Evolutionary conservation across 1,139 yeast genomes (phyloP).

Genomic region (Meyerozyma sp.): DNA sequence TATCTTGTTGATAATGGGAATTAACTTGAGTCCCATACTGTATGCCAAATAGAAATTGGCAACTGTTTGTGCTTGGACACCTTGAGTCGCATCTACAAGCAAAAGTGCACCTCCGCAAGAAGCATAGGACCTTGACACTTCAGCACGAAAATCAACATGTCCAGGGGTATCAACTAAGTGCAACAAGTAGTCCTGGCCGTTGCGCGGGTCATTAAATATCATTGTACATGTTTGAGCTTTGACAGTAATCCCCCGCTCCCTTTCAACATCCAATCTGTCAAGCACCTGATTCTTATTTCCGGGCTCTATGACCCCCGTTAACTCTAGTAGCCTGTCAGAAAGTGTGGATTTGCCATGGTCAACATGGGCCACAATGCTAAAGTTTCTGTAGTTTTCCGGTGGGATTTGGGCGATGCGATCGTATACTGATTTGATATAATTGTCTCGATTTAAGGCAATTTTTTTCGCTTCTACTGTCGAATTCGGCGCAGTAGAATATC

Average conservation of each 20-base stretch:
- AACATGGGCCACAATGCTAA: conserved; percentile 94
- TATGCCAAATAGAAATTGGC: conserved; percentile 91
- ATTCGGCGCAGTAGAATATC: not conserved
- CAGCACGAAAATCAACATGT: conserved; percentile 93
- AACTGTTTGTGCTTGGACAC: conserved; percentile 96
- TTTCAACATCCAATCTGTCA: conserved; percentile 89
- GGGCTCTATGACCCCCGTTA: conserved; percentile 83
- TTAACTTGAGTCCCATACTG: conserved; percentile 71
- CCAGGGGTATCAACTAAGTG: conserved; percentile 98
- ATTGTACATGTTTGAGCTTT: conserved; percentile 96
- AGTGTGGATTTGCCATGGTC: conserved; percentile 96
- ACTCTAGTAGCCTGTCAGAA: conserved; percentile 79
- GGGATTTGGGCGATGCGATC: conserved; percentile 72
- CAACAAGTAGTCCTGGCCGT: conserved; percentile 61
- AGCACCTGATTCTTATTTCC: conserved; percentile 77
- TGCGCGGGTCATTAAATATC: conserved; percentile 67
- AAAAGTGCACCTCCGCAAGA: conserved; percentile 93
- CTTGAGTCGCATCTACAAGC: conserved; percentile 91
- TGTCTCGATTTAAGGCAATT: conserved; percentile 26
- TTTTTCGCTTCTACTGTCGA: conserved; percentile 22
- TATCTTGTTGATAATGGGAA: conserved; percentile 89
- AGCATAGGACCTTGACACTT: conserved; percentile 89
- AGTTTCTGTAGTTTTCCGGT: conserved; percentile 75
- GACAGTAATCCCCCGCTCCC: conserved; percentile 86
- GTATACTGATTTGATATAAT: conserved; percentile 26